Evolutionary conservation across 257 asterid species (phyloP), one percentile per base, ranked within the genome.

Genomic region (Solanum piurae): DNA sequence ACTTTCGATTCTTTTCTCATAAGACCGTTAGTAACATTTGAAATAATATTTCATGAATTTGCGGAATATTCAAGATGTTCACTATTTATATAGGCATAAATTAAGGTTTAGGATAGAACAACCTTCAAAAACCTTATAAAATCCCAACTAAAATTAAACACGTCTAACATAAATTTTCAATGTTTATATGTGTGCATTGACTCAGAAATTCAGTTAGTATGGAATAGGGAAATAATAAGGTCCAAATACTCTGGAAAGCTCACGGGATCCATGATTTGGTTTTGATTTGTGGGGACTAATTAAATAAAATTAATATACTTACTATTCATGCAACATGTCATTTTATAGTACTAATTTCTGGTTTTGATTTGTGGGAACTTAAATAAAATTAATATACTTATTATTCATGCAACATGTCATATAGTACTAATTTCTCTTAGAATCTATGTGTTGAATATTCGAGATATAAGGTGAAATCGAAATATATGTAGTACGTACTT

Each of bases 41-140:
- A 52, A 5, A 49, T 18, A 6, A 18, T 6, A 55, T 55, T 18
- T 55, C 2, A 55, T 55, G 7, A 52, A 2, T 52, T 52, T 52
- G 4, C 23, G 0, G 0, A 6, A 18, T 55, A 55, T 55, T 52
- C 1, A 0, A 52, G 0, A 52, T 52, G 4, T 52, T 18, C n/a
- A 2, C 0, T n/a, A 2, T 18, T 55, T 20, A 55, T 55, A 55
- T 0, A 20, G 0, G 1, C 4, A 52, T 52, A 52, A 52, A 55
- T 55, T 55, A 55, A 7, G 2, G 4, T 18, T 20, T 55, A 20
- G 25, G 4, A 1, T 55, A 55, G 3, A 20, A 20, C 18, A 6
- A 6, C 20, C 18, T 44, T 2, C 18, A 18, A 52, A 4, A 52
- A 16, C 8, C 8, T 5, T 52, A 5, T 52, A 52, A 52, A 52